Conservation (phyloP, 176 grass and related monocot species). For the Triticum monococcum region DNA sequence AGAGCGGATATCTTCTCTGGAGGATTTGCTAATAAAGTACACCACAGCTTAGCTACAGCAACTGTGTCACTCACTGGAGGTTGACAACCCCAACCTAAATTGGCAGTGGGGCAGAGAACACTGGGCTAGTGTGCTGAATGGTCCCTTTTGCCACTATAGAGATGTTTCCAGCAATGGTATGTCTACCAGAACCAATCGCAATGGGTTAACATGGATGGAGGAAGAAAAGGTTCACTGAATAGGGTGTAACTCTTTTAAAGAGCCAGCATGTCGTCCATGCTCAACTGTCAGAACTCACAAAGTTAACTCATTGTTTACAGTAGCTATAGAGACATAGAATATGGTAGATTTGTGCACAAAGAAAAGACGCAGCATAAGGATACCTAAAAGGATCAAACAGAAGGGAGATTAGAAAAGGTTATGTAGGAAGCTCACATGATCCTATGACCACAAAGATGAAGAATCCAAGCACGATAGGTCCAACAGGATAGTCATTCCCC, state of each 20-base stretch:
- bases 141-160: not conserved
- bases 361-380: not conserved
- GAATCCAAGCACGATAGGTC: slow-evolving; percentile 58
- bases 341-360: not conserved
- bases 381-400: not conserved
- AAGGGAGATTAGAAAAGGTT: not conserved
- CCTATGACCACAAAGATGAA: slow-evolving; percentile 66
- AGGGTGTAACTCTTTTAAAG: not conserved
- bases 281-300: not conserved
- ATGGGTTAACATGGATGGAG: not conserved
- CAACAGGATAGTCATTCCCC: slow-evolving; percentile 64
- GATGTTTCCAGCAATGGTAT: slow-evolving; percentile 3
- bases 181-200: not conserved
- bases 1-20: not conserved
- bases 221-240: not conserved
- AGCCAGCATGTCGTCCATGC: not conserved
- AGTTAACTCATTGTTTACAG: not conserved
- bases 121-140: not conserved
- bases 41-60: not conserved
- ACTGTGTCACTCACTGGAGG: not conserved
- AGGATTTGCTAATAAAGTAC: not conserved
- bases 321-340: not conserved
- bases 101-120: not conserved
- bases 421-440: slow-evolving; percentile 40
- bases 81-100: not conserved